These are phyloP conservation scores for Fusarium sp. DNA, from an alignment of 2,329 filamentous ascomycete species.

Conservation along the genomic window DNA sequence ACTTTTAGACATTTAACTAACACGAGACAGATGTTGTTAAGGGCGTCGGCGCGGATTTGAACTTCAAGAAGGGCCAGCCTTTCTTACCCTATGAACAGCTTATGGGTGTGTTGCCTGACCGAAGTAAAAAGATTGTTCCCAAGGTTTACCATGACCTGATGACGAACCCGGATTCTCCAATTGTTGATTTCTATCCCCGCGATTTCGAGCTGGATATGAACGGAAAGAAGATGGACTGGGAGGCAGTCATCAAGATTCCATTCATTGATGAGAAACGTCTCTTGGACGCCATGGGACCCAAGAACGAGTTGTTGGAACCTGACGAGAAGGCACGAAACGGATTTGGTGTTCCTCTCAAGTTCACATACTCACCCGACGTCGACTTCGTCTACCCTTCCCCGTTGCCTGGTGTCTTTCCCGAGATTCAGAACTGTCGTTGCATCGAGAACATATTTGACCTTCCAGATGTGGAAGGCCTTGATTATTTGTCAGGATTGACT, in stretches of 20 bases:
- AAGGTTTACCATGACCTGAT: conserved; percentile 88
- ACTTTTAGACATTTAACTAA: conserved; percentile 49
- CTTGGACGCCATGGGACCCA: conserved; percentile 85
- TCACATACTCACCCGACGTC: conserved; percentile 82
- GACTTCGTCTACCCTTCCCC: conserved; percentile 90
- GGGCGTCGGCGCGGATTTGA: conserved; percentile 85
- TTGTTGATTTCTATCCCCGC: conserved; percentile 96
- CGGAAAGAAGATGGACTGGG: conserved; percentile 99
- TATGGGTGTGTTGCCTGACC: conserved; percentile 97
- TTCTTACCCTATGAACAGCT: conserved; percentile 96
- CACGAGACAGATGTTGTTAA: conserved; percentile 79
- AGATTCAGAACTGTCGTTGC: conserved; percentile 87
- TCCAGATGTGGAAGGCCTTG: conserved; percentile 89
- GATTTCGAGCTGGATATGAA: conserved; percentile 99
- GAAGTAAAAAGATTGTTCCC: conserved; percentile 97
- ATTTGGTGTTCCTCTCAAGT: conserved; percentile 93
- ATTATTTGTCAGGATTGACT: conserved; percentile 85
- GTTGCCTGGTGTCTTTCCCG: conserved; percentile 88
- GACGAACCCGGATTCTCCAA: conserved; percentile 89
- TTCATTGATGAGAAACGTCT: conserved; percentile 95
- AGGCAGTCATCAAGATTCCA: conserved; percentile 98
- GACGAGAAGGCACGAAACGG: conserved; percentile 87
- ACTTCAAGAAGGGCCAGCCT: conserved; percentile 93
- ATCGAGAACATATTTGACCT: conserved; percentile 97
- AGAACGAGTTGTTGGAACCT: conserved; percentile 79